Percentiles rank a stretch among this genome's conserved stretches.
These are phyloP conservation scores for Alternaria sp. DNA, from an alignment of 2,329 filamentous ascomycete genomes.

Conservation along the genomic window DNA sequence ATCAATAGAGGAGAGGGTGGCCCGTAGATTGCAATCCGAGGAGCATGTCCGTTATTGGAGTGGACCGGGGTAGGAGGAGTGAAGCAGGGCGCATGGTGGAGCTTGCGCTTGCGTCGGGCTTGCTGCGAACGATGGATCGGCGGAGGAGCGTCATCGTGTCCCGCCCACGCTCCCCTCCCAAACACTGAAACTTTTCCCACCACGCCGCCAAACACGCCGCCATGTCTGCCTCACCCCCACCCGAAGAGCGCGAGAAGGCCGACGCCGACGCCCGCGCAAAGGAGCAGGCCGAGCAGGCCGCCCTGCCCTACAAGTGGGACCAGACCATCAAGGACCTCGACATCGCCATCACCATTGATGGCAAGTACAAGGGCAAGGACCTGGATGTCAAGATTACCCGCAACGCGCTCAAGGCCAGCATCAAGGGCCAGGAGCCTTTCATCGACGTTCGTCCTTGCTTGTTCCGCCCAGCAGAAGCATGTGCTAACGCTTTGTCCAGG, in stretches of 20 bases:
- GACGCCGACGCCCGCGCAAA: slow-evolving; percentile 69
- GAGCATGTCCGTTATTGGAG: slow-evolving; percentile 22
- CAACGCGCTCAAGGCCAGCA: slow-evolving; percentile 74
- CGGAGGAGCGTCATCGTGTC: slow-evolving; percentile 14
- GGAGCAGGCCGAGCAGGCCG: slow-evolving; percentile 85
- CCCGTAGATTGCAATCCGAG: slow-evolving; percentile 19
- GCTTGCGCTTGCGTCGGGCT: slow-evolving; percentile 6
- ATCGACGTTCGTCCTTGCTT: slow-evolving; percentile 67
- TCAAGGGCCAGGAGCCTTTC: slow-evolving; percentile 88
- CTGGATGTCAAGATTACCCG: slow-evolving; percentile 84
- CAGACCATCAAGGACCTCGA: slow-evolving; percentile 92
- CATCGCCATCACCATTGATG: slow-evolving; percentile 77
- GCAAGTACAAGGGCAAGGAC: slow-evolving; percentile 83
- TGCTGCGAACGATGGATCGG: slow-evolving; percentile 24
- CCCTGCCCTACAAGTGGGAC: slow-evolving; percentile 95
- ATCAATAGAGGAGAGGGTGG: slow-evolving; percentile 22
- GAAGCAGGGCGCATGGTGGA: slow-evolving; percentile 26
- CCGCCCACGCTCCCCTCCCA: slow-evolving; percentile 14
- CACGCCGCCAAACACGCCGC: slow-evolving; percentile 13
- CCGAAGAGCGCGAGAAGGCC: slow-evolving; percentile 60
- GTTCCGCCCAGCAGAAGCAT: not conserved
- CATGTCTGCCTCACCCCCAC: slow-evolving; percentile 56
- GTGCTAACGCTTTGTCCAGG: slow-evolving; percentile 59
- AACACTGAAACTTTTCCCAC: slow-evolving; percentile 11
- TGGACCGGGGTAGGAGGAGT: slow-evolving; percentile 19